These are phyloP conservation scores for Scleroderma bovista DNA, from an alignment of 768 basidiomycete species.

Conservation along the genomic window DNA sequence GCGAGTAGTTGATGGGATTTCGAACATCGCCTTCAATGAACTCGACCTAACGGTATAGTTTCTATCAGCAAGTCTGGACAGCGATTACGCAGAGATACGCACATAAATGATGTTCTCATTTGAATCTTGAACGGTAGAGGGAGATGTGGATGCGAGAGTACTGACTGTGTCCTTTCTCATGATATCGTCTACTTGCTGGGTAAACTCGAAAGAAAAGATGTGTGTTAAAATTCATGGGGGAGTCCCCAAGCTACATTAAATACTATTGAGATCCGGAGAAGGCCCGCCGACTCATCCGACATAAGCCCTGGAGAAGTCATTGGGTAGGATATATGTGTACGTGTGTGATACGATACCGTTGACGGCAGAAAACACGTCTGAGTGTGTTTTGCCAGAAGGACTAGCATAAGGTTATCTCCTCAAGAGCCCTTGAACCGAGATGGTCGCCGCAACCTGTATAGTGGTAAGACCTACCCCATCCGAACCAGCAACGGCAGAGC, in stretches of 20 bases:
- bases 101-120: constrained; percentile 11
- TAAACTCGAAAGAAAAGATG: not conserved
- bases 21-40: constrained; percentile 34
- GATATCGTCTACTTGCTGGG: not conserved
- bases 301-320: not conserved
- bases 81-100: not conserved
- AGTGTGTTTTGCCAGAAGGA: not conserved
- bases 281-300: not conserved
- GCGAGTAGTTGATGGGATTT: constrained; percentile 35
- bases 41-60: constrained; percentile 31
- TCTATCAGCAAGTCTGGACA: constrained; percentile 1
- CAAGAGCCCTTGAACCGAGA: not conserved
- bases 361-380: not conserved
- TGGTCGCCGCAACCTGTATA: not conserved
- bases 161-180: not conserved
- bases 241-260: constrained; percentile 14
- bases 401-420: not conserved
- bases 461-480: not conserved
- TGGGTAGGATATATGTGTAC: not conserved
- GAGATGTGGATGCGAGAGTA: not conserved
- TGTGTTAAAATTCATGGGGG: not conserved
- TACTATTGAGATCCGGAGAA: constrained; percentile 7
- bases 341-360: not conserved
- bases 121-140: not conserved
- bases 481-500: not conserved